A percentile compares a stretch with the other conserved stretches of the same genome.
Evolutionary conservation across 2,329 filamentous ascomycete genomes (phyloP).

Genomic region (Colletotrichum lupini): DNA sequence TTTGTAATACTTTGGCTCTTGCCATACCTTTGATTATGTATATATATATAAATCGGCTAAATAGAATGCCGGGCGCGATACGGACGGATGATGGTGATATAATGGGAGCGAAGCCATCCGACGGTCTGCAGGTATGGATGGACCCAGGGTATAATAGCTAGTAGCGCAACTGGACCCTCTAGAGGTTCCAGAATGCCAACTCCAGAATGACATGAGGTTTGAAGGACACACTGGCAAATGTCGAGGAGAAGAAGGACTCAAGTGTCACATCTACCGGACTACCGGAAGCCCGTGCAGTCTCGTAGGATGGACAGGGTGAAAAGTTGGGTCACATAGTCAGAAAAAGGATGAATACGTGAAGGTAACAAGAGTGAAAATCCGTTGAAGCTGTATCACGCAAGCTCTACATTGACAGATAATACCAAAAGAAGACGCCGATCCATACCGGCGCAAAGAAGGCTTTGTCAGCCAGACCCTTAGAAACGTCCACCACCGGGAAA

Average conservation of each 20-base stretch:
- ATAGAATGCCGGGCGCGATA: background rate
- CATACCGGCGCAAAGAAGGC: background rate
- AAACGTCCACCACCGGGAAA: background rate
- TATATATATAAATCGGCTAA: background rate
- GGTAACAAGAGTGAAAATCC: background rate
- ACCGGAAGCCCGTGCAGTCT: background rate
- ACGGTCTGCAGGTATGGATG: background rate
- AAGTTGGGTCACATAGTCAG: background rate
- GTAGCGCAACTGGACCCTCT: background rate
- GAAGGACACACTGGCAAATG: background rate
- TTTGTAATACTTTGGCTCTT: conserved; percentile 22
- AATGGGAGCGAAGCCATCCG: background rate
- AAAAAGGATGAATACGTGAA: background rate
- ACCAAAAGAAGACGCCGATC: background rate
- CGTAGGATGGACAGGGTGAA: no score
- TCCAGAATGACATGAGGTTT: background rate
- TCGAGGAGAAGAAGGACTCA: background rate
- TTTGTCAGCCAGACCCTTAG: background rate
- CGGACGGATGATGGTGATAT: background rate
- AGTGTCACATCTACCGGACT: no score
- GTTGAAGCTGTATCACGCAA: background rate
- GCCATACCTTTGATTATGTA: conserved; percentile 23
- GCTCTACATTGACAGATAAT: background rate
- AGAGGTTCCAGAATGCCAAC: background rate
- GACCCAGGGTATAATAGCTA: background rate